phyloP scores from a whole-genome alignment of 179 eudicot genomes.

The Heliamphora pulchella region DNA sequence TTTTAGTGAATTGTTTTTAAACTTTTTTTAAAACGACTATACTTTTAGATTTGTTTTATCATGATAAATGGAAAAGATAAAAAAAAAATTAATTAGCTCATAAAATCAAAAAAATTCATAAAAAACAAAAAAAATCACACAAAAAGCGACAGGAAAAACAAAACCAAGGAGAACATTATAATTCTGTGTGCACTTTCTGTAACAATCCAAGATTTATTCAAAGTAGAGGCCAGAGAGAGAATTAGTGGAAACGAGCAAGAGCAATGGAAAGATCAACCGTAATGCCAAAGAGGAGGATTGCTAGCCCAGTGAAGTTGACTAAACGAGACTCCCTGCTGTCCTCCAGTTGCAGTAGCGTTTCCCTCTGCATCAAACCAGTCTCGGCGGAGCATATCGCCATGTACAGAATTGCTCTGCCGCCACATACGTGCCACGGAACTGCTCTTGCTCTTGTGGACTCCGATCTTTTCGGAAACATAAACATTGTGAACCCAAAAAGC shows the following conservation, averaged over 20 bases:
- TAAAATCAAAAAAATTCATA: no score
- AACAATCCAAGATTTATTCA: no score
- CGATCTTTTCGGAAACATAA: conserved; percentile 33
- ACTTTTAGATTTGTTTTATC: no score
- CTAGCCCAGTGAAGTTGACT: conserved; percentile 41
- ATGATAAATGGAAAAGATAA: no score
- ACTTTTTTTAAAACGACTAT: no score
- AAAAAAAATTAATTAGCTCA: no score
- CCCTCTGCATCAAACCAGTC: conserved; percentile 46
- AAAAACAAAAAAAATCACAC: no score
- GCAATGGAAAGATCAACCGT: conserved; percentile 33
- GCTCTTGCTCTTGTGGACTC: conserved; percentile 23
- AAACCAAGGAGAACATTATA: no score
- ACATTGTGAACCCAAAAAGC: conserved; percentile 35
- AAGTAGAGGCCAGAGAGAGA: no score
- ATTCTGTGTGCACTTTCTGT: no score
- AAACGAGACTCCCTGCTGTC: conserved; percentile 27
- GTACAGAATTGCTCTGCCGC: conserved; percentile 37
- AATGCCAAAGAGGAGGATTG: conserved; percentile 43
- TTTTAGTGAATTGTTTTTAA: no score
- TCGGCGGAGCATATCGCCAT: conserved; percentile 38
- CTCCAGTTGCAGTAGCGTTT: conserved; percentile 22
- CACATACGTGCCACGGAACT: conserved; percentile 49
- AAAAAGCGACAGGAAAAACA: no score
- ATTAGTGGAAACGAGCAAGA: conserved; percentile 25